These are phyloP conservation scores for Trypanosoma grayi DNA, from an alignment of 208 protist genomes.

Conservation along the genomic window DNA sequence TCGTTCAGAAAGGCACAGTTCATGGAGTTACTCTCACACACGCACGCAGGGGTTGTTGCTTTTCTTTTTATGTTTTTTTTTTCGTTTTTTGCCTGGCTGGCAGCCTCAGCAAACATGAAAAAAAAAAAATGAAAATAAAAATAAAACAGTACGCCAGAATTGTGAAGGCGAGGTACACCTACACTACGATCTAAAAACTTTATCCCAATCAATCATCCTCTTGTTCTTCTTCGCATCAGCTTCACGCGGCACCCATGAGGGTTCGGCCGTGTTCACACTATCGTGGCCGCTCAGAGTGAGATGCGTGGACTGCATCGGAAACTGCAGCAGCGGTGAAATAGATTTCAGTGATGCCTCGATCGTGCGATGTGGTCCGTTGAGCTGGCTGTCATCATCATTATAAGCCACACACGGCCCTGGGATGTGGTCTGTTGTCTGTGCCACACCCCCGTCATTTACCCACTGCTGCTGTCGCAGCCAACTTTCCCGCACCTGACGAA, in stretches of 20 bases:
- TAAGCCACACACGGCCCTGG: not conserved
- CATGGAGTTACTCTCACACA: no score
- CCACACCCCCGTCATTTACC: not conserved
- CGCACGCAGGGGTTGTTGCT: not conserved
- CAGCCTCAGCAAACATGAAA: no score
- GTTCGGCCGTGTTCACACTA: not conserved
- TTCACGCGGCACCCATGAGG: not conserved
- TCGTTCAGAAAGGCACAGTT: not conserved
- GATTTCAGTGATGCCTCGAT: conserved; percentile 13
- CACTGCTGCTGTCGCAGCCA: conserved; percentile 20
- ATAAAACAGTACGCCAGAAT: not conserved
- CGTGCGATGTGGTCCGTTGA: conserved; percentile 9
- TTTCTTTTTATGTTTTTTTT: conserved; percentile 10
- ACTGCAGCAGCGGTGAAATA: conserved; percentile 6
- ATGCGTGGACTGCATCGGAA: not conserved
- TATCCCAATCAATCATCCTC: conserved; percentile 16
- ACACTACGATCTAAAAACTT: conserved; percentile 12
- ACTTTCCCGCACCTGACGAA: conserved; percentile 9
- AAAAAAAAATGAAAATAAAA: conserved; percentile 25
- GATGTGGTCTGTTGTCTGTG: not conserved
- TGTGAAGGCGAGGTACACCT: not conserved
- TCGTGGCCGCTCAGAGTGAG: not conserved
- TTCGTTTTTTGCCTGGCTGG: conserved; percentile 13
- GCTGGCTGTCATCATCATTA: not conserved
- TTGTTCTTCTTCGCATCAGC: not conserved